A percentile compares a stretch with the other conserved stretches of the same genome.
These are phyloP conservation scores for Grosmannia serpens DNA, from an alignment of 2,329 filamentous ascomycete species.

Conservation along the genomic window DNA sequence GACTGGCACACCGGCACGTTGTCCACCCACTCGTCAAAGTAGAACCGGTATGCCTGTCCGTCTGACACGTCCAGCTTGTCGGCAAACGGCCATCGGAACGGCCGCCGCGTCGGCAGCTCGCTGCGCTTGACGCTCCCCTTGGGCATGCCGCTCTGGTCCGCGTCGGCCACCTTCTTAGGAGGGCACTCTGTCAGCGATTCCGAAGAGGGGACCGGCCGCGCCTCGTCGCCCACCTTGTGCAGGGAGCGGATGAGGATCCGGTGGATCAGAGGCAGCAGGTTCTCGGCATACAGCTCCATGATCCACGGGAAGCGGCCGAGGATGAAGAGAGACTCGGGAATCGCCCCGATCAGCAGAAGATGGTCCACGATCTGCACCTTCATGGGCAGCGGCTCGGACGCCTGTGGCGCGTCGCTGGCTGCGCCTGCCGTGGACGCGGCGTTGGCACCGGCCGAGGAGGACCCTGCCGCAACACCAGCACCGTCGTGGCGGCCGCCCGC, in stretches of 20 bases:
- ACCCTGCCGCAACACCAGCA: constrained; percentile 48
- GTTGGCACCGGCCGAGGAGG: constrained; percentile 49
- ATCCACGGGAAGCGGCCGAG: constrained; percentile 85
- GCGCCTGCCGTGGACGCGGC: constrained; percentile 17
- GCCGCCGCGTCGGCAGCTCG: constrained; percentile 50
- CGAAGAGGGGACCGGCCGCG: constrained; percentile 22
- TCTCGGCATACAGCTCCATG: constrained; percentile 68
- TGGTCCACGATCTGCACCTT: constrained; percentile 78
- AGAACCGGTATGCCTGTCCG: constrained; percentile 76
- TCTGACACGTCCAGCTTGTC: constrained; percentile 68
- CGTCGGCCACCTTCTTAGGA: constrained; percentile 32
- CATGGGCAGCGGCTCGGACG: constrained; percentile 70
- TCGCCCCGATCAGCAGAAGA: constrained; percentile 77
- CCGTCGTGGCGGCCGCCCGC: constrained; percentile 37
- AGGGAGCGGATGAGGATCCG: constrained; percentile 76
- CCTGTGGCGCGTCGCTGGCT: constrained; percentile 31
- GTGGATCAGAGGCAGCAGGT: constrained; percentile 63
- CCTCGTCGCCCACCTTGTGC: constrained; percentile 54
- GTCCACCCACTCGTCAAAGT: constrained; percentile 95
- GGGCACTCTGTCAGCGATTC: constrained; percentile 19
- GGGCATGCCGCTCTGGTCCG: constrained; percentile 54
- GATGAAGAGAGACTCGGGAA: constrained; percentile 88
- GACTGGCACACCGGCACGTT: constrained; percentile 85
- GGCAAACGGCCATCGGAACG: constrained; percentile 72
- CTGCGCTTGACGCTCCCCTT: constrained; percentile 58